These are phyloP conservation scores for Trichosporon sp. DNA, from an alignment of 1,284 basidiomycete species.

Conservation along the genomic window DNA sequence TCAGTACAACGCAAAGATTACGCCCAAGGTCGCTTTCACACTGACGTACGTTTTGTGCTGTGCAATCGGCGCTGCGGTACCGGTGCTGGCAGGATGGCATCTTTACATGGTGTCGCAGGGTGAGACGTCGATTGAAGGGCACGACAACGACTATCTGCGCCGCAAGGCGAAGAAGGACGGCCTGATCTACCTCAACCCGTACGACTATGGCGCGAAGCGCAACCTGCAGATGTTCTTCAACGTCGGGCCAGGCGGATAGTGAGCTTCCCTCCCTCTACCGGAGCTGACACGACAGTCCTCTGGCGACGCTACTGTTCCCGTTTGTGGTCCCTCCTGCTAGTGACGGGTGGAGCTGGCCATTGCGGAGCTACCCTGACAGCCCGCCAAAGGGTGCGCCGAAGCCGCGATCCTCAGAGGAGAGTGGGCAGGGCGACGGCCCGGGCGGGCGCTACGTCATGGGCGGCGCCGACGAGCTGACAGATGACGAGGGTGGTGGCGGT, in stretches of 20 bases:
- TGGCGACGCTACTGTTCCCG: constrained; percentile 74
- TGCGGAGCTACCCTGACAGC: constrained; percentile 19
- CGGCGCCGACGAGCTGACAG: constrained; percentile 24
- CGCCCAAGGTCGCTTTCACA: constrained; percentile 68
- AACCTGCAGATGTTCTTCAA: constrained; percentile 90
- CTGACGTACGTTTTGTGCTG: constrained; percentile 70
- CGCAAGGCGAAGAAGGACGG: constrained; percentile 64
- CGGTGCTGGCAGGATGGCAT: constrained; percentile 76
- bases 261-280: constrained; percentile 34
- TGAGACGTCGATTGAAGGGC: constrained; percentile 86
- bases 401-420: constrained; percentile 35
- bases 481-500: constrained; percentile 24
- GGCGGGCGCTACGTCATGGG: constrained; percentile 50
- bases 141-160: constrained; percentile 78
- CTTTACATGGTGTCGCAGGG: constrained; percentile 68
- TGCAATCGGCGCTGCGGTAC: constrained; percentile 68
- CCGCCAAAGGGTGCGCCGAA: constrained; percentile 3
- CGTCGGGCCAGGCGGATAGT: constrained; percentile 73
- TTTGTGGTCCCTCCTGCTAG: constrained; percentile 73
- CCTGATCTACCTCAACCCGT: constrained; percentile 83
- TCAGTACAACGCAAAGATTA: constrained; percentile 49
- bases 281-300: constrained; percentile 54
- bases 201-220: constrained; percentile 70
- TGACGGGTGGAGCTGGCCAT: constrained; percentile 67
- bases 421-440: constrained; percentile 62